phyloP scores from a whole-genome alignment of 1,284 basidiomycete species.

The Limonomyces culmigenus region DNA sequence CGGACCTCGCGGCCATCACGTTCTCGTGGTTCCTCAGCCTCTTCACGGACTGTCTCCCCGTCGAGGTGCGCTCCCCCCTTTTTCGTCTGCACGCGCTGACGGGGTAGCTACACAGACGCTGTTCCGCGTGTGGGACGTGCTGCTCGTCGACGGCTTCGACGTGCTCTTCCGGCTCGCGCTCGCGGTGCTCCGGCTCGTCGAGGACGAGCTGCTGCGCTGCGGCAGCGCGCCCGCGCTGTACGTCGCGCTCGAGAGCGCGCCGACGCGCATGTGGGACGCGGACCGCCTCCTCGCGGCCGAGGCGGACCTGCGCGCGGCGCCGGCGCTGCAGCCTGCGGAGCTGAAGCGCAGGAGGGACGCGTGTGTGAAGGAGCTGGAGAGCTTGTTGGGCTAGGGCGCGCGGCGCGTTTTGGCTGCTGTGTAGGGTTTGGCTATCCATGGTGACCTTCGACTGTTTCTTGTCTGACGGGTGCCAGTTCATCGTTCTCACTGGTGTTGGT shows the following conservation, averaged over 20 bases:
- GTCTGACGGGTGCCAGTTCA: no score
- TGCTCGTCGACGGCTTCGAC: conserved; percentile 86
- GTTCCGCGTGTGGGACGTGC: conserved; percentile 89
- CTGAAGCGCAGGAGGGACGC: no score
- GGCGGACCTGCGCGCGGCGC: no score
- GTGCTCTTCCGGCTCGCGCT: conserved; percentile 86
- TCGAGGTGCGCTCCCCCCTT: conserved; percentile 49
- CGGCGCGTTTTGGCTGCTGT: no score
- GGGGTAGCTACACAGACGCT: conserved; percentile 36
- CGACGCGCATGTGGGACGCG: conserved; percentile 82
- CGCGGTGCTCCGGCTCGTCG: conserved; percentile 71
- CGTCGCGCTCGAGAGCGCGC: conserved; percentile 70
- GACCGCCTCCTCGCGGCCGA: conserved; percentile 67
- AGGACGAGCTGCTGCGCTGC: conserved; percentile 67
- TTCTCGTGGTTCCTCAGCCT: conserved; percentile 97
- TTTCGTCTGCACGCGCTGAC: conserved; percentile 3
- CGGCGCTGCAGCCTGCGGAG: no score
- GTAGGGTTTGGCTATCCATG: no score
- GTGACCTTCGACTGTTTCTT: no score
- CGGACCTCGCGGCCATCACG: conserved; percentile 88
- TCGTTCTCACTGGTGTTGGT: no score
- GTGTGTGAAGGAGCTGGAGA: no score
- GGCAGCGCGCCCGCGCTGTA: conserved; percentile 79
- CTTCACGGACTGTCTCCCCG: conserved; percentile 92
- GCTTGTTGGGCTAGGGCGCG: no score